Base-by-base conservation (phyloP, 2,329 filamentous ascomycete genomes). In the Fusarium goolgardi region DNA sequence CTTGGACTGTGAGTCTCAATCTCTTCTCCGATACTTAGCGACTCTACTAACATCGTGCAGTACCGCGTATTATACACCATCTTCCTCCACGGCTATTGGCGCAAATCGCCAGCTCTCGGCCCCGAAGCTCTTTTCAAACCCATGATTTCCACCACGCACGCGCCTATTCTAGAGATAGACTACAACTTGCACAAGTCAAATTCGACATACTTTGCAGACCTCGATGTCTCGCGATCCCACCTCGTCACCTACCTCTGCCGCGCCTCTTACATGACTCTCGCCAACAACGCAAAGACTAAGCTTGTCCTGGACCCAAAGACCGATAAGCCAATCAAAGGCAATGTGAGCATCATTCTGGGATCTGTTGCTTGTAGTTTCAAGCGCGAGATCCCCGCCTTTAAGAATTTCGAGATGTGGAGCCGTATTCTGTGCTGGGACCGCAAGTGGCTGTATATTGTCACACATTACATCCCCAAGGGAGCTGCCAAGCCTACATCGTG, bases 161-260 rank as follows among this genome's bases (percentile, higher is more conserved):
- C 90, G 16, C 87, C 91, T 1, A 80, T 91, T 55, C 85, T 91
- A 71, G 93, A 97, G 80, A 93, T 90, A 73, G 94, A 97, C 81
- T 93, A 94, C 82, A 95, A 96, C 81, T 75, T 93, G 43, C 91
- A 95, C 84, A 94, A 94, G 77, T 90, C 89, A 65, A 93, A 94
- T 81, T 88, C 87, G 71, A 97, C 94, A 31, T 97, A 96, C 82
- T 97, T 97, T 76, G 83, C 89, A 69, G 93, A 97, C 78, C 88
- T 96, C 69, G 94, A 97, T 79, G 86, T 95, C 62, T 88, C 91
- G 39, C 91, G 96, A 58, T 91, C 91, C 1, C 92, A 96, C 68
- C 87, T 96, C 11, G 88, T 96, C 54, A 90, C 89, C 49, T 87
- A 89, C 69, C 81, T 94, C 4, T 81, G 90, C 54, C 85, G 84